Percentiles rank a stretch among this genome's conserved stretches.
phyloP scores from a whole-genome alignment of 257 asterid genomes.

The Haberlea rhodopensis region DNA sequence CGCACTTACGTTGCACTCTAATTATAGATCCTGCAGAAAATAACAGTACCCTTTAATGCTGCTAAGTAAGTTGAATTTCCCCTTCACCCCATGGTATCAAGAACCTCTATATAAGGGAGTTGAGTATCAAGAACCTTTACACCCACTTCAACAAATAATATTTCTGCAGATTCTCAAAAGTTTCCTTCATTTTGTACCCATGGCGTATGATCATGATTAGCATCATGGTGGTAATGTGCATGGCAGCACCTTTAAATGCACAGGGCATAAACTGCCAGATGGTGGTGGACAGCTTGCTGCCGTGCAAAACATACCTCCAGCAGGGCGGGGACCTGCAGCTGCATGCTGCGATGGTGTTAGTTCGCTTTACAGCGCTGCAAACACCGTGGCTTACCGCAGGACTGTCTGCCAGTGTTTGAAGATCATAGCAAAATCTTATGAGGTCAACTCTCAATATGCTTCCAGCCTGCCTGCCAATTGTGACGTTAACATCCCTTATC shows the following conservation, averaged over 20 bases:
- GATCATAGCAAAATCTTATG: slow-evolving; percentile 17
- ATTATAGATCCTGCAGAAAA: too few relatives aligned
- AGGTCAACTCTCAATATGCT: slow-evolving; percentile 9
- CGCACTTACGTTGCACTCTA: too few relatives aligned
- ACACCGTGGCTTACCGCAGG: slow-evolving; percentile 14
- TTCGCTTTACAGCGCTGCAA: slow-evolving; percentile 17
- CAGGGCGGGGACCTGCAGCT: slow-evolving; percentile 13
- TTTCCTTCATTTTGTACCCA: not conserved
- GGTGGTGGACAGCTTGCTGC: slow-evolving; percentile 17
- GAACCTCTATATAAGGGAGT: not conserved
- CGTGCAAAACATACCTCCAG: slow-evolving; percentile 22
- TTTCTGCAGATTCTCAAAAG: not conserved
- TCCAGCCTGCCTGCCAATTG: slow-evolving; percentile 16
- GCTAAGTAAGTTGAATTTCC: too few relatives aligned
- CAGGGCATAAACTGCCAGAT: slow-evolving; percentile 15
- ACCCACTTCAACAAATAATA: not conserved
- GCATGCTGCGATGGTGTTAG: slow-evolving; percentile 30
- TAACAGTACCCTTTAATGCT: too few relatives aligned
- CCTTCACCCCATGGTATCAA: too few relatives aligned
- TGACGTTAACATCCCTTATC: slow-evolving; percentile 20
- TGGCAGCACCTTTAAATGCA: slow-evolving; percentile 4
- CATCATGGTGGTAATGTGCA: slow-evolving; percentile 2
- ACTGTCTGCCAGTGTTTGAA: slow-evolving; percentile 28
- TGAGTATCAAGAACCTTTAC: not conserved
- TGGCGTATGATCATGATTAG: slow-evolving; percentile 2